Evolutionary conservation across 31 red algal genomes (phyloP).

Genomic region (Odonthalia washingtoniensis): DNA sequence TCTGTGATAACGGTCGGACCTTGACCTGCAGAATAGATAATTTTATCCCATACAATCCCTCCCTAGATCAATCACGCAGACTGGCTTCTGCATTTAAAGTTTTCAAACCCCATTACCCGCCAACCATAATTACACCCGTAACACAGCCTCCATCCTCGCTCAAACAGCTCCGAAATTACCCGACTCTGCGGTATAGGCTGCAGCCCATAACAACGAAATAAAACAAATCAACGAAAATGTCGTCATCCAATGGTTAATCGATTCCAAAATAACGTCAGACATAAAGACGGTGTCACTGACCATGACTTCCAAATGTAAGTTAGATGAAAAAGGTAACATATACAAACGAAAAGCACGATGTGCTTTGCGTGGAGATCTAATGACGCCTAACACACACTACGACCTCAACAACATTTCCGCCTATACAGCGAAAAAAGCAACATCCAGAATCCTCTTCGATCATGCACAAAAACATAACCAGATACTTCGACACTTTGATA

Average conservation of each 20-base stretch:
- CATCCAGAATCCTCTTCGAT: background rate
- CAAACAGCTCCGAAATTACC: background rate
- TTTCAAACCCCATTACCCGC: background rate
- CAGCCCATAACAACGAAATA: background rate
- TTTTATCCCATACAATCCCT: background rate
- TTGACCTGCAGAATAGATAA: background rate
- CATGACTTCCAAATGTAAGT: conserved; percentile 30
- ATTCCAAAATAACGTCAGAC: background rate
- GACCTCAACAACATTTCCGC: conserved; percentile 23
- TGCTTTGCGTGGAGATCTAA: conserved; percentile 34
- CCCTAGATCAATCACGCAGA: background rate
- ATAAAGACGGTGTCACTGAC: conserved; percentile 5
- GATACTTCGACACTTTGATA: conserved; percentile 24
- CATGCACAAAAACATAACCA: conserved; percentile 11
- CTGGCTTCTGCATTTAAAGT: background rate
- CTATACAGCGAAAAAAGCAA: conserved; percentile 21
- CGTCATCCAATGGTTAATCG: conserved; percentile 7
- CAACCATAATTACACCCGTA: background rate
- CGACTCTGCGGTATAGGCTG: background rate
- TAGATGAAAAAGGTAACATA: background rate
- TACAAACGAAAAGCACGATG: conserved; percentile 8
- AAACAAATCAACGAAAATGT: background rate
- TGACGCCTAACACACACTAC: conserved; percentile 29
- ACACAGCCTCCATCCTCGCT: background rate
- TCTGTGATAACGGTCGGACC: background rate